These are phyloP conservation scores for Cystobasidium slooffiae DNA, from an alignment of 1,284 basidiomycete genomes.

Conservation along the genomic window DNA sequence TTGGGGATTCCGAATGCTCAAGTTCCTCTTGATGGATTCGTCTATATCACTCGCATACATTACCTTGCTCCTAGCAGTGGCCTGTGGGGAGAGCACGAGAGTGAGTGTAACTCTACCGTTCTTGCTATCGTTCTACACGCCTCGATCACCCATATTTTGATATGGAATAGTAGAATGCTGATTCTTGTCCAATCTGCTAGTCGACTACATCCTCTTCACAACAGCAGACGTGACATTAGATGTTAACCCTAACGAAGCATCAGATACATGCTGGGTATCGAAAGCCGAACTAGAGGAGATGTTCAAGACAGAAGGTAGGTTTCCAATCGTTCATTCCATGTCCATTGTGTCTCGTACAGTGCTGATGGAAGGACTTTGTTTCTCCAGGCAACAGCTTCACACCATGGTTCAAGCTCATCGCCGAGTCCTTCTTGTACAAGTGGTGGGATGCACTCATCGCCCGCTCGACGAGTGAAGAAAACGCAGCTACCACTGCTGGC, in stretches of 20 bases:
- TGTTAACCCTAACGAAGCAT: conserved; percentile 89
- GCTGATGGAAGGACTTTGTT: not conserved
- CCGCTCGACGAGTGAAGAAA: conserved; percentile 57
- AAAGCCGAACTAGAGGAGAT: conserved; percentile 86
- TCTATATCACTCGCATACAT: conserved; percentile 95
- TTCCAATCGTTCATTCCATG: conserved; percentile 17
- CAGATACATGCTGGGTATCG: conserved; percentile 87
- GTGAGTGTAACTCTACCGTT: conserved; percentile 61
- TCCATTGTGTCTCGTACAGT: not conserved
- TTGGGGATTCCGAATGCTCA: conserved; percentile 78
- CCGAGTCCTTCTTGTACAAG: conserved; percentile 92
- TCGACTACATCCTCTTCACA: conserved; percentile 97
- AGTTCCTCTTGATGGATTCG: conserved; percentile 83
- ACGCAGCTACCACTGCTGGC: conserved; percentile 32
- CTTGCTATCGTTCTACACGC: not conserved
- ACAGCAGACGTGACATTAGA: conserved; percentile 84
- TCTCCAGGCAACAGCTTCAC: conserved; percentile 81
- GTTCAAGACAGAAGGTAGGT: conserved; percentile 78
- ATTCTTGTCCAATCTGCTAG: conserved; percentile 59
- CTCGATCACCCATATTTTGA: not conserved
- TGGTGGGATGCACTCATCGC: conserved; percentile 94
- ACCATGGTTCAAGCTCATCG: conserved; percentile 99
- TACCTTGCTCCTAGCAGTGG: conserved; percentile 93
- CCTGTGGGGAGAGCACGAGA: conserved; percentile 98
- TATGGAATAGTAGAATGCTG: not conserved